Base-by-base conservation (phyloP, 192 early-diverging fungal species). In the Coemansia sp. region DNA sequence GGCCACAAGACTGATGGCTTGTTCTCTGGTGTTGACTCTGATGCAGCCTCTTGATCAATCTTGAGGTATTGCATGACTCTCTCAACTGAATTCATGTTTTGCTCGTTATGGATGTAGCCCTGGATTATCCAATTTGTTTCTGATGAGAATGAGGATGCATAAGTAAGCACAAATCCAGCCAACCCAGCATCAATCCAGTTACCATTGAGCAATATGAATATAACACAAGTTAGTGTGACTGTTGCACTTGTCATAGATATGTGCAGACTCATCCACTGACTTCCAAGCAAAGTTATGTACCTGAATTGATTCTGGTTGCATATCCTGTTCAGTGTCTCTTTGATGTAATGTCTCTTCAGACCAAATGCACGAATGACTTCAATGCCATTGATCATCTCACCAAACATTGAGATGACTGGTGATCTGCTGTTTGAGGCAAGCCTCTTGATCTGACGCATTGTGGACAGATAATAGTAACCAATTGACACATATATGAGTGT, bases 391-490 rank as follows among this genome's bases (percentile, higher is more conserved):
- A 92, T 70, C 30, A 88, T 85, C 74, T 97, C 92, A 42, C 82
- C 82, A 58, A 94, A 92, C 64, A 90, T 86, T 52, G 91, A 83
- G 68, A 87, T 84, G 34, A 93, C 84, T 2, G 93, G 89, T 37
- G 83, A 85, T 48, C 84, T 82, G 22, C 87, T 84, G 47, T 83
- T 83, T 6, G 89, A 87, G 70, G 92, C 89, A 19, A 94, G 68
- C 17, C 94, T 85, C 84, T 95, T 93, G 41, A 96, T 67, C 69
- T 96, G 92, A 29, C 95, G 82, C 6, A 91, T 90, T 10, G 88
- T 81, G 3, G 65, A 70, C 50, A 95, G 72, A 61, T 94, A 97
- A 62, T 85, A 85, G 6, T 63, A 36, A 9, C 86, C 86, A 67
- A 94, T 84, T 25, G 65, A 58, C 17, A 82, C 70, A 63, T 88